Conservation (phyloP, 2,329 filamentous ascomycete genomes). For the Calonectria hawksworthii region DNA sequence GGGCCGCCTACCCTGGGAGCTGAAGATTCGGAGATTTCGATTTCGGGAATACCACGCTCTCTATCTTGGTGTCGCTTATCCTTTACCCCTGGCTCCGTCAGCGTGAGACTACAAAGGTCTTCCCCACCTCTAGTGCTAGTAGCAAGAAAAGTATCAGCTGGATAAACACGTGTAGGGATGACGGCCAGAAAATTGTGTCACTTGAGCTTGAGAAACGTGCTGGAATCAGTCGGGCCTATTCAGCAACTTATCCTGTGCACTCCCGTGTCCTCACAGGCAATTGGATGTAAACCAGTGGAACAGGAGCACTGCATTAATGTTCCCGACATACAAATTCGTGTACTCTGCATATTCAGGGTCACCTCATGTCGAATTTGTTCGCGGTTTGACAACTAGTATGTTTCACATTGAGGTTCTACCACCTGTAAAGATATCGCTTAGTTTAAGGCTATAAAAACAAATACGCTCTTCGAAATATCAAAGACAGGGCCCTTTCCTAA, state of each 20-base stretch:
- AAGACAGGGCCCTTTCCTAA: not conserved
- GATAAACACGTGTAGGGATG: not conserved
- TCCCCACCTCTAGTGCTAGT: not conserved
- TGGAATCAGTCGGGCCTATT: not conserved
- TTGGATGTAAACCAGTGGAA: not conserved
- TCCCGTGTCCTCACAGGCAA: not conserved
- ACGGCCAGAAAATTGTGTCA: not conserved
- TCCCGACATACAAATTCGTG: not conserved
- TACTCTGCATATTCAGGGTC: not conserved
- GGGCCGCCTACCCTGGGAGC: not conserved
- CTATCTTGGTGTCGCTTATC: not conserved
- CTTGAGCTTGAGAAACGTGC: too few species aligned
- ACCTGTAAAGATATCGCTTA: not conserved
- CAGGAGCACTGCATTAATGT: not conserved
- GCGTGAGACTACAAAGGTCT: not conserved
- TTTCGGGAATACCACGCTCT: not conserved
- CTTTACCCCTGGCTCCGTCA: not conserved
- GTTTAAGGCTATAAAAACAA: conserved; percentile 7
- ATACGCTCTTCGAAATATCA: not conserved
- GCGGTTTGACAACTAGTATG: not conserved
- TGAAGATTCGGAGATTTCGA: not conserved
- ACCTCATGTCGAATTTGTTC: not conserved
- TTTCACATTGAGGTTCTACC: too few species aligned
- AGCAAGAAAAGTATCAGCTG: not conserved
- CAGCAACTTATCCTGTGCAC: not conserved